Base-by-base conservation (phyloP, 73 alveolate species). In the Paramecium primaurelia region DNA sequence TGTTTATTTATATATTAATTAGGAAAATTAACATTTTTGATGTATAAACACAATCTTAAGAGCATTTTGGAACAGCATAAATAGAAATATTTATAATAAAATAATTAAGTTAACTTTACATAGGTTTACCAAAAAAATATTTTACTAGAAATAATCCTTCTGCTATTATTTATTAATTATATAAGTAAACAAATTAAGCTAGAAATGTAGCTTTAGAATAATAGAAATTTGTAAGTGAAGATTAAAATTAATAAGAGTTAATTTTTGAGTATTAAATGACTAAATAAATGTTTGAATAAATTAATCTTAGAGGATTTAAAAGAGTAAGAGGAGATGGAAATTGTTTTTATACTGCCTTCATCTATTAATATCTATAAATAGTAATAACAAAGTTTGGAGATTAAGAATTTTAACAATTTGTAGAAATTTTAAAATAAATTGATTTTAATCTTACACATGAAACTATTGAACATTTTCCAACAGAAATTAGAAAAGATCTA, bases 281-380 rank as follows among this genome's bases (percentile, higher is more conserved):
- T 26, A 6, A 22, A 59, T 5, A 1, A 12, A 59, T 59, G 77
- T 59, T 59, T 59, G 1, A 12, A 59, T 8, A 59, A 59, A 59
- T 59, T 20, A 59, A 71, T 0, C 59, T 71, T 12, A 38, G 58
- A 25, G 86, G 86, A 6, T 71, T 34, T 71, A 71, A 34, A 34
- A 71, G 86, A 71, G 86, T 71, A 11, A 71, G 86, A 71, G 86
- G 86, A 34, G 86, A 71, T 37, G 86, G 86, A 30, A 71, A 71
- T 34, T 71, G 86, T n/a, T 71, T 71, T 30, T 71, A 71, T 18
- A 71, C 49, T 3, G 40, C 86, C 32, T 30, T 71, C 28, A 32
- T 71, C n/a, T 71, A 71, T 71, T 71, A 71, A 12, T 71, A 71
- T 37, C 40, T 71, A 12, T 6, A 3, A 30, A 30, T 71, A 34